phyloP scores from a whole-genome alignment of 2,329 filamentous ascomycete genomes.

The Penicillium sp. region DNA sequence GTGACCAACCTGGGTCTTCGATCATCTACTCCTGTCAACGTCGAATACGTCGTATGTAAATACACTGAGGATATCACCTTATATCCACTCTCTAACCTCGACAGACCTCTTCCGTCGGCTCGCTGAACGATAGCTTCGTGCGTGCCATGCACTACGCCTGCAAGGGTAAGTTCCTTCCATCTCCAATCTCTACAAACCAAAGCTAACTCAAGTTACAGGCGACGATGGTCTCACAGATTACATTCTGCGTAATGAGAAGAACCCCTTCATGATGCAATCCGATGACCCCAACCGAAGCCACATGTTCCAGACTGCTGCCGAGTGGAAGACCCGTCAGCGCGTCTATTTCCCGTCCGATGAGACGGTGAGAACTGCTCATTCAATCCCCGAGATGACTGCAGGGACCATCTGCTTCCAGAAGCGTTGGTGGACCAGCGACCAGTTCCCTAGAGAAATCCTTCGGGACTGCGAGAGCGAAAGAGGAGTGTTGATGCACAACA shows the following conservation, averaged over 20 bases:
- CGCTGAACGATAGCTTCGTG: conserved; percentile 64
- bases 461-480: conserved; percentile 70
- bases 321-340: conserved; percentile 54
- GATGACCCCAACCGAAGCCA: conserved; percentile 32
- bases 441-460: conserved; percentile 67
- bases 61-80: not conserved
- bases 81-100: conserved; percentile 14
- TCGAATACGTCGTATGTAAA: conserved; percentile 65
- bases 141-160: conserved; percentile 55
- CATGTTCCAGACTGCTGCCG: conserved; percentile 25
- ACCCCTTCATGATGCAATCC: conserved; percentile 31
- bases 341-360: conserved; percentile 75
- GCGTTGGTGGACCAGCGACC: conserved; percentile 63
- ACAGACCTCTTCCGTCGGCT: conserved; percentile 75
- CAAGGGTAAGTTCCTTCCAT: conserved; percentile 41
- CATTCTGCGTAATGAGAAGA: conserved; percentile 32
- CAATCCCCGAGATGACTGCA: conserved; percentile 38
- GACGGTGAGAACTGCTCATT: conserved; percentile 62
- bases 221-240: conserved; percentile 46
- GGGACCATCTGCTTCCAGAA: conserved; percentile 78
- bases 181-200: not conserved
- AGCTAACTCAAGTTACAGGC: conserved; percentile 30
- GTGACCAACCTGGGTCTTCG: conserved; percentile 60
- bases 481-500: conserved; percentile 79
- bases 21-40: conserved; percentile 52